Evolutionary conservation across 208 protist genomes (phyloP).

Genomic region (Trypanosoma boissoni): DNA sequence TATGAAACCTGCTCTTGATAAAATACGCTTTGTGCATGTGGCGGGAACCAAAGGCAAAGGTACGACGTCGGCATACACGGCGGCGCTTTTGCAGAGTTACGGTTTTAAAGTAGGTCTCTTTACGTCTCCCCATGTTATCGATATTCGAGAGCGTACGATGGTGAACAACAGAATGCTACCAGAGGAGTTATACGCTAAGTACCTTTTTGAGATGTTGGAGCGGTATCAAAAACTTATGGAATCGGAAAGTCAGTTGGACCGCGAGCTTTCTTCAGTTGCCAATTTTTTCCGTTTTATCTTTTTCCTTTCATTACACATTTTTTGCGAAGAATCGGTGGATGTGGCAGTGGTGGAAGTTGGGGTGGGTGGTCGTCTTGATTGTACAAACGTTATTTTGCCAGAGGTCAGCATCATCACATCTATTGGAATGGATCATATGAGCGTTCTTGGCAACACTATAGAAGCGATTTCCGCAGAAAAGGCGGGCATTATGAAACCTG

Average conservation of each 20-base stretch:
- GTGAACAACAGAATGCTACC: slow-evolving; percentile 73
- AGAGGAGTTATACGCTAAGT: slow-evolving; percentile 56
- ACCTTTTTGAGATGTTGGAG: slow-evolving; percentile 81
- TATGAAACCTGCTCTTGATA: slow-evolving; percentile 89
- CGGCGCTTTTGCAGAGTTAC: slow-evolving; percentile 71
- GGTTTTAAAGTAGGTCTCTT: slow-evolving; percentile 89
- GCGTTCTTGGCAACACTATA: slow-evolving; percentile 93
- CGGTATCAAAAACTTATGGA: slow-evolving; percentile 41
- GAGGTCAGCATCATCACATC: slow-evolving; percentile 90
- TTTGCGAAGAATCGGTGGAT: slow-evolving; percentile 79
- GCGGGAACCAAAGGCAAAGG: slow-evolving; percentile 94
- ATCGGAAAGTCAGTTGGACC: slow-evolving; percentile 53
- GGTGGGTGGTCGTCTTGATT: slow-evolving; percentile 91
- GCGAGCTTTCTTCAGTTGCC: slow-evolving; percentile 37
- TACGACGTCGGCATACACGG: slow-evolving; percentile 77
- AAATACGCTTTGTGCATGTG: slow-evolving; percentile 93
- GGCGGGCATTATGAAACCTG: slow-evolving; percentile 92
- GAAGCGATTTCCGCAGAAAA: slow-evolving; percentile 92
- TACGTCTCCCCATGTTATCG: slow-evolving; percentile 88
- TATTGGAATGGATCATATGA: slow-evolving; percentile 92
- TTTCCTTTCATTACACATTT: slow-evolving; percentile 76
- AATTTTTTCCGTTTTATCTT: slow-evolving; percentile 90
- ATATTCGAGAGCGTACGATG: slow-evolving; percentile 82
- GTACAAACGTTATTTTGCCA: slow-evolving; percentile 89
- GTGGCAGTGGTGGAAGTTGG: slow-evolving; percentile 93